phyloP scores from a whole-genome alignment of 805 yeast genomes.

The Candida germanica region DNA sequence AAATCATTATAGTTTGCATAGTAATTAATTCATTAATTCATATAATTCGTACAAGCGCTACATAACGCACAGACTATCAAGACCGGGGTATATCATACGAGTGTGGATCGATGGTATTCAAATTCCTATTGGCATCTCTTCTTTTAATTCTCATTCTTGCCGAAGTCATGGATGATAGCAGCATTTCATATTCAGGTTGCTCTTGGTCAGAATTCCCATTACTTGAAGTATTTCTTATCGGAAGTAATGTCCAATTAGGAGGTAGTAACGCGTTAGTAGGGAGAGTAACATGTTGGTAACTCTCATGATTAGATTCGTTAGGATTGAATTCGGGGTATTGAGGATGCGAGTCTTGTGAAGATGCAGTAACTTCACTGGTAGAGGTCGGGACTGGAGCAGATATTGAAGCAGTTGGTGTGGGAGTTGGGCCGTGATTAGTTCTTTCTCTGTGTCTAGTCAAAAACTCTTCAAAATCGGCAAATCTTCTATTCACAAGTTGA shows the following conservation, averaged over 20 bases:
- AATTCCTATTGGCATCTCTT: conserved; percentile 11
- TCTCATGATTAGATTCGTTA: background rate
- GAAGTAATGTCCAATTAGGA: conserved; percentile 29
- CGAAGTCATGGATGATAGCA: conserved; percentile 15
- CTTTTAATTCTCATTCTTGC: conserved; percentile 16
- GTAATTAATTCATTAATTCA: background rate
- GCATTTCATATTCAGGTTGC: conserved; percentile 14
- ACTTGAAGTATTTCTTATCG: conserved; percentile 15
- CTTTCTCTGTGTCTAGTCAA: conserved; percentile 4
- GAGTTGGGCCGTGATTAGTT: conserved; percentile 4
- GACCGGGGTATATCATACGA: no score
- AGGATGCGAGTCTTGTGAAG: background rate
- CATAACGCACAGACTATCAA: no score
- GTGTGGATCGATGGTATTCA: conserved; percentile 13
- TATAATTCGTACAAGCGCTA: background rate
- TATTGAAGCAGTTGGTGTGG: conserved; percentile 1
- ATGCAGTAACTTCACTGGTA: background rate
- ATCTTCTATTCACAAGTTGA: conserved; percentile 5
- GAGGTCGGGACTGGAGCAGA: conserved; percentile 1
- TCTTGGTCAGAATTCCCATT: conserved; percentile 6
- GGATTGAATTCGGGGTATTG: background rate
- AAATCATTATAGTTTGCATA: no score
- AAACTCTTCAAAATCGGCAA: conserved; percentile 9
- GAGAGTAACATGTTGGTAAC: conserved; percentile 18
- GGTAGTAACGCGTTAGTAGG: conserved; percentile 27